Conservation (phyloP, 441 rosid species). For the Populus hybrid region DNA sequence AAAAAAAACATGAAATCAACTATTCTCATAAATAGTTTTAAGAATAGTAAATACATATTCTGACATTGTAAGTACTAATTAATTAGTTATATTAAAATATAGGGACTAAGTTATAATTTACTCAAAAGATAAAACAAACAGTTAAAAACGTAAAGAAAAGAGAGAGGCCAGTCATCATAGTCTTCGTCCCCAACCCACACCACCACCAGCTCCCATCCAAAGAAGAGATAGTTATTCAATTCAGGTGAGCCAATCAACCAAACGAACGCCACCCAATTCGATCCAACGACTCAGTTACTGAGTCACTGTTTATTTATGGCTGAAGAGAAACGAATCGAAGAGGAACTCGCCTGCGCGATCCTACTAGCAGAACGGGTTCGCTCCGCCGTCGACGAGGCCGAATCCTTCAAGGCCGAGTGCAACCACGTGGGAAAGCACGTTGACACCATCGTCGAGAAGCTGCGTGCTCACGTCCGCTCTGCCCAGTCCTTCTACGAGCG, state of each 20-base stretch:
- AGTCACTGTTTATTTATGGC: neutral
- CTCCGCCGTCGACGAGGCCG: slow-evolving; percentile 42
- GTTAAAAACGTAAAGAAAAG: neutral
- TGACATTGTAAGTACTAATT: no score
- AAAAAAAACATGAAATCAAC: no score
- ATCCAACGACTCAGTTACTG: neutral
- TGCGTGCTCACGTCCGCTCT: slow-evolving; percentile 46
- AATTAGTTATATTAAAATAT: no score
- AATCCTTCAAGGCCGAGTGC: slow-evolving; percentile 43
- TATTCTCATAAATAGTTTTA: neutral
- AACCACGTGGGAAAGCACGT: slow-evolving; percentile 35
- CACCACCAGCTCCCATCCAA: neutral
- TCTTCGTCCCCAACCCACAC: neutral
- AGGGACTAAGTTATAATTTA: neutral
- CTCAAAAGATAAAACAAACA: neutral
- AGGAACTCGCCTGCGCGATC: slow-evolving; percentile 35
- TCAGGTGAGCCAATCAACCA: neutral
- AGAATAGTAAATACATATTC: neutral
- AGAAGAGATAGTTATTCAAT: neutral
- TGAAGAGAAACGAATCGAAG: slow-evolving; percentile 58
- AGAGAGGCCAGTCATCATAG: neutral
- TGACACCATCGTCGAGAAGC: slow-evolving; percentile 41
- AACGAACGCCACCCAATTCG: no score
- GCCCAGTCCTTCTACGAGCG: slow-evolving; percentile 51
- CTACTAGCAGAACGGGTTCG: slow-evolving; percentile 42